Evolutionary conservation across 2,329 filamentous ascomycete species (phyloP), one percentile per base, ranked within the genome.

Genomic region (Arthroderma sp.): DNA sequence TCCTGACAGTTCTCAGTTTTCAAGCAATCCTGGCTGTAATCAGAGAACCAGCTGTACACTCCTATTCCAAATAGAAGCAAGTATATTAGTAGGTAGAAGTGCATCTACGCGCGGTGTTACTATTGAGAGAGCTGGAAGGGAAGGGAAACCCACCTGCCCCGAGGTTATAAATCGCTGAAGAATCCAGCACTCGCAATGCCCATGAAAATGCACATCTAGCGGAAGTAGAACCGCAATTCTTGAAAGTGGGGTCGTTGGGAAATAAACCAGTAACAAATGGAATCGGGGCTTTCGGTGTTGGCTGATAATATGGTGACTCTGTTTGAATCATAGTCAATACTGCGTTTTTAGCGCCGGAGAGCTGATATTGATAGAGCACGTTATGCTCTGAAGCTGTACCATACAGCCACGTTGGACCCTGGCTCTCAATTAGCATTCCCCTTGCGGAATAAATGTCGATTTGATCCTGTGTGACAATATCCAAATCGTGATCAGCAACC

Each of bases 251-350:
- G 22, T 48, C 46, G 30, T 42, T 34, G 2, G 42, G 40, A 29
- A 46, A 46, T 32, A 33, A 28, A 27, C 42, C 4, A 83, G 62
- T 54, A 1, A 53, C 62, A 53, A 59, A 66, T 6, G 63, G 63
- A 6, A 74, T 70, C 6, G 74, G 71, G 3, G 85, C 76, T 52
- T 82, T 74, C 3, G 87, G 86, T 67, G 89, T 88, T 60, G 82
- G 75, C 66, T 93, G 85, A 72, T 82, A 86, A 70, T 78, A 77
- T 8, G 87, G 83, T 3, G 87, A 94, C 68, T 95, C 88, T 3
- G 83, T 84, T 68, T 95, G 88, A 55, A 94, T 86, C 40, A 85
- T 68, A 7, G 76, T 80, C 73, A 93, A 81, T 68, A 82, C 93
- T 50, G 94, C 72, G 57, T 88, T 82, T 56, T 77, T 72, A 1